These are phyloP conservation scores for Suhomyces vadensis DNA, from an alignment of 805 yeast species.

Conservation along the genomic window DNA sequence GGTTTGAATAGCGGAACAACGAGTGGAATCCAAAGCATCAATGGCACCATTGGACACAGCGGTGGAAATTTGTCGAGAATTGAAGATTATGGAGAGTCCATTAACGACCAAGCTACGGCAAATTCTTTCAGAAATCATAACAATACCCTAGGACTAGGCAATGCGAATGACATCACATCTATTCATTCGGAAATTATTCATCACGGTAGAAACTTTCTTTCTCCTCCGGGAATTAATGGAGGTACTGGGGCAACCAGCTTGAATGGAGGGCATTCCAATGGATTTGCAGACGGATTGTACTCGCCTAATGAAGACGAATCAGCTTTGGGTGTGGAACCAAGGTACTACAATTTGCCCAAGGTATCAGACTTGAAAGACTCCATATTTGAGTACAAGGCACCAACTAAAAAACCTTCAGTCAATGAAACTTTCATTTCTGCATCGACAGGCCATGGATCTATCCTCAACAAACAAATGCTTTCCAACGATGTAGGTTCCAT, in stretches of 20 bases:
- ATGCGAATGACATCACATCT: constrained; percentile 41
- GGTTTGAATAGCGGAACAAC: not conserved
- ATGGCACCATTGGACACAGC: constrained; percentile 1
- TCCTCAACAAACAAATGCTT: constrained; percentile 33
- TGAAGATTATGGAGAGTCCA: constrained; percentile 4
- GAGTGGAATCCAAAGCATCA: constrained; percentile 4
- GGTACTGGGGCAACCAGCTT: too few relatives aligned
- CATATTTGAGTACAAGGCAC: constrained; percentile 11
- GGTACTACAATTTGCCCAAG: constrained; percentile 23
- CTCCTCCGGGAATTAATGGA: not conserved
- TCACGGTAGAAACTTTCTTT: constrained; percentile 4
- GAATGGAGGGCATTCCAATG: constrained; percentile 4
- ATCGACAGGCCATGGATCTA: constrained; percentile 22
- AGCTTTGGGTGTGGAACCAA: constrained; percentile 6
- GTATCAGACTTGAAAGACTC: constrained; percentile 40
- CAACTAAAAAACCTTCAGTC: constrained; percentile 6
- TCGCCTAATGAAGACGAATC: not conserved
- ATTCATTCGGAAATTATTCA: constrained; percentile 37
- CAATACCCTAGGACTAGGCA: constrained; percentile 37
- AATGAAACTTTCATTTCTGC: constrained; percentile 9
- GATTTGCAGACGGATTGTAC: constrained; percentile 1
- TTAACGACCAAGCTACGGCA: constrained; percentile 4
- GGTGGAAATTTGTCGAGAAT: constrained; percentile 5
- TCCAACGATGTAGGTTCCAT: constrained; percentile 36
- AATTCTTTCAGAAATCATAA: constrained; percentile 10